Percentiles rank a stretch among this genome's conserved stretches.
Conservation (phyloP, 139 green algal species). For the Deuterostichococcus epilithicus region DNA sequence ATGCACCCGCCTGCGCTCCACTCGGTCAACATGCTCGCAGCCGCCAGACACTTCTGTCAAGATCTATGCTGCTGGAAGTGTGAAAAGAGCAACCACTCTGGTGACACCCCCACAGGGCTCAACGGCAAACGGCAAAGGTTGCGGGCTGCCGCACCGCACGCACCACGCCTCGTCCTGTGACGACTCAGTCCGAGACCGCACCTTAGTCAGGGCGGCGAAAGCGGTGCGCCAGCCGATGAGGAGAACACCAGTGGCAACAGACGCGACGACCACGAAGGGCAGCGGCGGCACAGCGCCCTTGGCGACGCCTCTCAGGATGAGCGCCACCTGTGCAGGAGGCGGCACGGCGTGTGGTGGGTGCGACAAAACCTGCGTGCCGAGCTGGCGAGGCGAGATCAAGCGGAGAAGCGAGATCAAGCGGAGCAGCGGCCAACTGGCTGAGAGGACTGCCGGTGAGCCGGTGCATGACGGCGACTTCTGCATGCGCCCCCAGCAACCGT, state of each 20-base stretch:
- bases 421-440: neutral
- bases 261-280: constrained; percentile 64
- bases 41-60: too few relatives aligned
- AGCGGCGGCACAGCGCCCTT: constrained; percentile 63
- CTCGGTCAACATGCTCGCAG: too few relatives aligned
- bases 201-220: constrained; percentile 38
- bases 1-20: too few relatives aligned
- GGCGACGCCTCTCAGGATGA: constrained; percentile 49
- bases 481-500: neutral
- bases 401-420: neutral
- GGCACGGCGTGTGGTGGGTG: neutral
- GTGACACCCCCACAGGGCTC: too few relatives aligned
- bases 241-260: constrained; percentile 57
- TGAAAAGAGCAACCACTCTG: too few relatives aligned
- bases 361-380: neutral
- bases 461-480: neutral
- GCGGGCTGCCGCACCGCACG: too few relatives aligned
- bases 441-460: neutral
- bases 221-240: constrained; percentile 67
- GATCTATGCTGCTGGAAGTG: too few relatives aligned
- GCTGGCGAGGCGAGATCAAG: neutral
- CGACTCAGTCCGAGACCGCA: constrained; percentile 9
- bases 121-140: too few relatives aligned
- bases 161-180: neutral
- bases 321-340: constrained; percentile 21